Percentiles rank a stretch among this genome's conserved stretches.
These are phyloP conservation scores for Persicaria maculosa DNA, from an alignment of 148 eudicot species.

Conservation along the genomic window DNA sequence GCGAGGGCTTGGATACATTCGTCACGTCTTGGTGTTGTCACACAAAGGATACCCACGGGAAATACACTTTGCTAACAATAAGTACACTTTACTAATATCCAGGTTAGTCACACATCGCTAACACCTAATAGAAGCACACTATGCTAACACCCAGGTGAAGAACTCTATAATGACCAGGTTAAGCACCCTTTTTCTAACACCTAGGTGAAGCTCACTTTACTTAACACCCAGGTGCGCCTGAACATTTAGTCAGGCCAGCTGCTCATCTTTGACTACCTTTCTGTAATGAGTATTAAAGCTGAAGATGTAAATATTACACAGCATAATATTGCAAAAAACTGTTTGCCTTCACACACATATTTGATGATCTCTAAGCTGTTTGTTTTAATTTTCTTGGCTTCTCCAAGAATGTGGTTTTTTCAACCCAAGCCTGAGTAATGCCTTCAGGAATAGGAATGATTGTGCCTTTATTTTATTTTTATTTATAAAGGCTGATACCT, in stretches of 20 bases:
- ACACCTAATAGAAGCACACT: too few species aligned
- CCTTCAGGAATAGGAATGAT: neutral
- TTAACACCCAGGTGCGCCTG: neutral
- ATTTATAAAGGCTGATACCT: neutral
- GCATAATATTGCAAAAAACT: neutral
- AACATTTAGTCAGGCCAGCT: neutral
- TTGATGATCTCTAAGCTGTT: conserved; percentile 1
- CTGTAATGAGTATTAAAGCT: neutral
- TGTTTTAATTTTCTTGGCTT: neutral
- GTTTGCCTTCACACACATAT: neutral
- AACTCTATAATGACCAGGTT: too few species aligned
- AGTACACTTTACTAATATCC: too few species aligned
- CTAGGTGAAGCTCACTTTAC: too few species aligned
- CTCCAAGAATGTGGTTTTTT: neutral
- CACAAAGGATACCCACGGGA: neutral
- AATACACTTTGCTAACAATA: too few species aligned
- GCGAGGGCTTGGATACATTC: neutral
- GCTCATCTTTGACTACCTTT: neutral
- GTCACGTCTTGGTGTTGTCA: neutral
- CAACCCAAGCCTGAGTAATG: neutral
- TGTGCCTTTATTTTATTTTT: neutral
- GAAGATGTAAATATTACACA: neutral
- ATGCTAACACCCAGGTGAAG: too few species aligned
- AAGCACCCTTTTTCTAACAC: too few species aligned
- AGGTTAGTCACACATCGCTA: too few species aligned